Evolutionary conservation across 1,284 basidiomycete genomes (phyloP), one percentile per base, ranked within the genome.

Genomic region (Flammula alnicola): DNA sequence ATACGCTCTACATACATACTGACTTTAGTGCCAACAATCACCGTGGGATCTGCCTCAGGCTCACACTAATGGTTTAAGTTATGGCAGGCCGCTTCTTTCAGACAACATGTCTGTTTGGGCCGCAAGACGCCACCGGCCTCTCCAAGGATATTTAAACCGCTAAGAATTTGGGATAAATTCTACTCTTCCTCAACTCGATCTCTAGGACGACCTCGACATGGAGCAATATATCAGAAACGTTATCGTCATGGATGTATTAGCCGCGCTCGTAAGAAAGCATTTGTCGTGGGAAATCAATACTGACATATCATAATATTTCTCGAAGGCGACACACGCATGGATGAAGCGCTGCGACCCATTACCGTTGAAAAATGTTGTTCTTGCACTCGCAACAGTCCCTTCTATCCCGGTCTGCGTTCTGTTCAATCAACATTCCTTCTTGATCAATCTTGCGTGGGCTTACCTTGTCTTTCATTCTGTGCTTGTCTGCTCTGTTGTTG

Each of bases 401-500:
- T 4, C 19, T 8, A 19, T 25, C 16, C 20, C 30, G 17, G 35
- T 22, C 16, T 44, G 30, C 16, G 11, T 27, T 19, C 16, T 23
- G 31, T 7, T 32, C 25, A 32, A 9, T 27, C 32, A 3, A 10
- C 31, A 9, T 4, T 40, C 7, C 23, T 29, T 29, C 7, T n/a
- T n/a, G n/a, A n/a, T n/a, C n/a, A n/a, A 19, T 6, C 17, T 52
- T 23, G 6, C 25, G 5, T 25, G 22, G 20, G 33, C 44, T 6
- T 52, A 39, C 29, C 10, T 39, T 9, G 37, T 56, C 12, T 56
- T 44, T 40, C 39, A 49, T 11, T 4, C 26, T 5, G 43, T 54
- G 6, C 38, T 56, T 8, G 32, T 45, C 9, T 14, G 22, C 23
- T 61, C 59, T 9, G 56, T 58, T n/a, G 40, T 51, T 3, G 38